Conservation (phyloP, 139 green algal species). For the Chlamydomonas asymmetrica region DNA sequence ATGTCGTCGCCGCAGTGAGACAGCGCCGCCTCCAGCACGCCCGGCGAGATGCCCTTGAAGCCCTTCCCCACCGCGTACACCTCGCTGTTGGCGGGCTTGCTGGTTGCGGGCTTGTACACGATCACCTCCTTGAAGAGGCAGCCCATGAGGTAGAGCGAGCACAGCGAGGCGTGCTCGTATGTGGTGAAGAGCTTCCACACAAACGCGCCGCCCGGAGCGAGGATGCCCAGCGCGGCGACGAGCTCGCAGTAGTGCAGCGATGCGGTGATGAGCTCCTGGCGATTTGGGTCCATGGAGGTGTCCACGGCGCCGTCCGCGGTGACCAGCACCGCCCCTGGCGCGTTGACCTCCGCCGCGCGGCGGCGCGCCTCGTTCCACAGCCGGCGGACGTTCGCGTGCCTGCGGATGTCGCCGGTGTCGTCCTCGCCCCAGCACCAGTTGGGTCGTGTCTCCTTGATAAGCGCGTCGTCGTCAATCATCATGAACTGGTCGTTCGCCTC, state of each 20-base stretch:
- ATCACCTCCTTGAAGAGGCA: slow-evolving; percentile 40
- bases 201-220: slow-evolving; percentile 47
- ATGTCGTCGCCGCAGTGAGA: slow-evolving; percentile 25
- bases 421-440: slow-evolving; percentile 50
- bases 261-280: slow-evolving; percentile 44
- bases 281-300: slow-evolving; percentile 34
- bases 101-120: slow-evolving; percentile 56
- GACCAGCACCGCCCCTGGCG: slow-evolving; percentile 36
- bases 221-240: slow-evolving; percentile 46
- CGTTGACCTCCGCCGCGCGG: neutral
- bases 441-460: slow-evolving; percentile 44
- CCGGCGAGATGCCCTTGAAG: slow-evolving; percentile 29
- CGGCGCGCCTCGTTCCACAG: slow-evolving; percentile 28
- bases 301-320: slow-evolving; percentile 53
- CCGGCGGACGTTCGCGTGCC: slow-evolving; percentile 25
- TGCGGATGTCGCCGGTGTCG: slow-evolving; percentile 35
- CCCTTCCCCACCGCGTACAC: slow-evolving; percentile 42
- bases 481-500: slow-evolving; percentile 49
- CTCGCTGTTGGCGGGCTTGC: slow-evolving; percentile 57
- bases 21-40: slow-evolving; percentile 28
- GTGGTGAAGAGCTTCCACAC: slow-evolving; percentile 56
- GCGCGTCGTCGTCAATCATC: slow-evolving; percentile 60
- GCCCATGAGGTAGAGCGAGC: slow-evolving; percentile 44
- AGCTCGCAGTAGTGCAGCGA: slow-evolving; percentile 47
- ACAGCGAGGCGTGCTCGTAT: slow-evolving; percentile 50